Evolutionary conservation across 2,329 filamentous ascomycete species (phyloP), one percentile per base, ranked within the genome.

Genomic region (Coniochaeta sp.): DNA sequence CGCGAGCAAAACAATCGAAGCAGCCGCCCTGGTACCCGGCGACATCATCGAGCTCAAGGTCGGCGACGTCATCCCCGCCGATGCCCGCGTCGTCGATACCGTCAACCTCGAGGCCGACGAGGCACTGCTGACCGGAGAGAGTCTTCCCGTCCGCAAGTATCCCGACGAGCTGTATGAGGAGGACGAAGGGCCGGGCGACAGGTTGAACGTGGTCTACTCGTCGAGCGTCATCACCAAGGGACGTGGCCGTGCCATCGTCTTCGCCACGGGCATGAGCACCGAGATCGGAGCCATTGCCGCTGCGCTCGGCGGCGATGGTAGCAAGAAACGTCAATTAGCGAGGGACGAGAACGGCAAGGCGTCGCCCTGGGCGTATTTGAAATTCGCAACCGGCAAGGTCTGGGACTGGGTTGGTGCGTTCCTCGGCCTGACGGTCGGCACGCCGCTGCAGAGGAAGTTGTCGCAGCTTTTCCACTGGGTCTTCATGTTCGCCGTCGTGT

Each of bases 381-480:
- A 73, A 56, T 72, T 72, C 30, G 72, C 66, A 35, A 67, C 67
- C 8, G 57, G 75, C 66, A 85, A 81, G 5, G 3, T 49, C n/a
- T 28, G 47, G 16, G 47, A 49, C 18, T 32, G 24, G n/a, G 27
- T 49, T 18, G 47, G 47, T 9, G 28, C 28, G 16, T 49, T 49
- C 10, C 47, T 49, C 14, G 75, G 78, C 48, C 75, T 68, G 24
- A 62, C 70, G n/a, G 64, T 79, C 40, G 84, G 85, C 45, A 87
- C 85, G 13, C 85, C 85, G 2, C 70, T 88, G 50, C 83, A 86
- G 63, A 78, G 81, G 56, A 84, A 83, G 59, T 68, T 87, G 52
- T 84, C 81, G 65, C 83, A 85, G 63, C 78, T 88, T 53, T 84
- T 84, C 24, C 75, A 86, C 32, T 66, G 83, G 4, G 74, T 87